A percentile compares a stretch with the other conserved stretches of the same genome.
phyloP scores from a whole-genome alignment of 352 stramenopile species.

The Thalassiosira oceanica region DNA sequence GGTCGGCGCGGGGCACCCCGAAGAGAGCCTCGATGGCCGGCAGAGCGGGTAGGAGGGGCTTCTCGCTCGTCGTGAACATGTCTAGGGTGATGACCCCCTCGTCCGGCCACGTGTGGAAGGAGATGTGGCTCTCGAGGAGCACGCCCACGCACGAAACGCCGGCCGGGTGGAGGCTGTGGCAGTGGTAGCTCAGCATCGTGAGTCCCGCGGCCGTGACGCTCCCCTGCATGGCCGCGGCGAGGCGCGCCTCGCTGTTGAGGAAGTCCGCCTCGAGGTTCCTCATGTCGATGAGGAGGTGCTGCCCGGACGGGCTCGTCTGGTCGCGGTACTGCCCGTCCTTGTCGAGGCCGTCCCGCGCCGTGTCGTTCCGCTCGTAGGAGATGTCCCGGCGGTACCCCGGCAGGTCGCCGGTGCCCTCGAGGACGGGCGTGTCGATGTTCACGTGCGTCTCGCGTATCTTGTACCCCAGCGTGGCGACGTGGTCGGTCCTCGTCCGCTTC shows the following conservation, averaged over 20 bases:
- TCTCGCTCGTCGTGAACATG: constrained; percentile 60
- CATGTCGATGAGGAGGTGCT: constrained; percentile 78
- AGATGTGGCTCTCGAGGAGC: constrained; percentile 73
- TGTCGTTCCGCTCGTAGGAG: constrained; percentile 16
- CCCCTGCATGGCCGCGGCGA: constrained; percentile 64
- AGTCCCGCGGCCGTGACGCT: constrained; percentile 46
- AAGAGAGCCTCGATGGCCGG: constrained; percentile 57
- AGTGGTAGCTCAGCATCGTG: constrained; percentile 76
- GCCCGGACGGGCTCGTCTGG: constrained; percentile 32
- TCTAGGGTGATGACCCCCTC: constrained; percentile 77
- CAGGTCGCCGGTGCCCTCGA: constrained; percentile 18
- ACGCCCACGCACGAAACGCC: constrained; percentile 73
- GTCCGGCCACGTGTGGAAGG: constrained; percentile 77
- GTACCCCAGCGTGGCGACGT: constrained; percentile 36
- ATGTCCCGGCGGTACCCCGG: constrained; percentile 13
- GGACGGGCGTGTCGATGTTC: no score
- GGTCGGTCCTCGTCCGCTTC: constrained; percentile 15
- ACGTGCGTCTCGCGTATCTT: constrained; percentile 33
- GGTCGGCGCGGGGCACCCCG: constrained; percentile 39
- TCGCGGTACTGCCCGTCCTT: no score
- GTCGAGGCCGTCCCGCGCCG: no score
- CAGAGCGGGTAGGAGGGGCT: constrained; percentile 37
- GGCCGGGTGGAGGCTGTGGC: constrained; percentile 65
- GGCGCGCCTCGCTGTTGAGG: constrained; percentile 61
- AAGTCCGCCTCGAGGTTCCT: constrained; percentile 64